Base-by-base conservation (phyloP, 2,329 filamentous ascomycete species). In the Fulvia fulva region DNA sequence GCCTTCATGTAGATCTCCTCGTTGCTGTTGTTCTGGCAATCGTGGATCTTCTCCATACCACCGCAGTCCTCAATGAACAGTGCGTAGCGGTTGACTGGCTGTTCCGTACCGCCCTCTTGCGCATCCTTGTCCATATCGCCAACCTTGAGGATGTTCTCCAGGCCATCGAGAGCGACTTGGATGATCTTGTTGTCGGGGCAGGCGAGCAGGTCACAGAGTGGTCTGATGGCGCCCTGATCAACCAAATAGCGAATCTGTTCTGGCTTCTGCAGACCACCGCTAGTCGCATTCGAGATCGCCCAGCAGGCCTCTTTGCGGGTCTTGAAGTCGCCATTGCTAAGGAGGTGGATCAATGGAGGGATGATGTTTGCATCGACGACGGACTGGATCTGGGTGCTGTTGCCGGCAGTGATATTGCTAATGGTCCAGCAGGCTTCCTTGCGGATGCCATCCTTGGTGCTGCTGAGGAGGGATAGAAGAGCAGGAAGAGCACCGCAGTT, bases 1-100 rank as follows among this genome's bases (percentile, higher is more conserved):
- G 94, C 94, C 86, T 99, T 99, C 93, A 99, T 97, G 83, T 99
- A 99, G 69, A 99, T 99, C 79, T 99, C 94, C 80, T 99, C 94
- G 79, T 99, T 99, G 81, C 93, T 93, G 71, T 99, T 99, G 81
- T 95, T 97, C 82, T 99, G 94, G 85, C 94, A 97, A 70, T 97
- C 93, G 79, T 99, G 94, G 68, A 99, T 97, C 87, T 97, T 97
- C 82, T 97, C 94, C 94, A 99, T 99, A 66, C 94, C 94, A 71
- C 91, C 91, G 67, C 92, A 96, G 78, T 99, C 94, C 79, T 99
- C 94, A 67, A 99, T 99, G 78, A 96, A 97, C 64, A 99, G 84
- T 49, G 94, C 94, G 71, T 96, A 99, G 65, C 90, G 88, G 86
- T 99, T 99, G 80, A 99, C 91, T 52, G 86, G 84, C 41, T 80